Evolutionary conservation across 2,329 filamentous ascomycete species (phyloP), one percentile per base, ranked within the genome.

Genomic region (Cordyceps farinosa): DNA sequence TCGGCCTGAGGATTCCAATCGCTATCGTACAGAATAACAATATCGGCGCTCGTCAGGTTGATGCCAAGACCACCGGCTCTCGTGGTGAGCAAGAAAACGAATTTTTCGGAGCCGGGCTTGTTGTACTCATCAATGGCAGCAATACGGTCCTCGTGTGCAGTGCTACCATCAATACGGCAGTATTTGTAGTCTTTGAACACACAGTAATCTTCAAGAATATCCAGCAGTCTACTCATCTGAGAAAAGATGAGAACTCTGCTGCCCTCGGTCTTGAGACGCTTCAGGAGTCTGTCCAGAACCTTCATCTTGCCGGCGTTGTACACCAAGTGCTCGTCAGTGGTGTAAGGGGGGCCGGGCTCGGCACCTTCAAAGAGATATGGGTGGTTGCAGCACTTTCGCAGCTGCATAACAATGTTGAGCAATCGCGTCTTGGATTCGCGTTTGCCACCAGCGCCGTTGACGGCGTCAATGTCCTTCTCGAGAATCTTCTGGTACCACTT

Each of bases 401-500:
- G 85, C 77, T 99, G 95, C 95, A 99, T 99, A 70, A 99, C 95
- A 72, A 99, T 99, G 78, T 99, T 99, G 67, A 99, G 83, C 29
- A 99, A 84, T 67, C 95, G 88, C 1, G 95, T 99, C 80, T 99
- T 99, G 38, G 94, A 98, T 78, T 99, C 95, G 65, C 93, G 90
- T 79, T 97, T 99, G 57, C 95, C 95, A 67, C 90, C 92, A 36
- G 94, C 95, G 65, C 95, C 95, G 69, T 99, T 99, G 71, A 99
- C 94, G 15, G 95, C 95, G 75, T 99, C 95, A 66, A 99, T 99
- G 72, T 99, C 95, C 78, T 98, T 99, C 73, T 99, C 95, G 3
- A 99, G 81, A 69, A 99, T 99, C 80, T 97, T 98, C 76, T 97
- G 90, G 74, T 99, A 99, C 94, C 95, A 99, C 73, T 95, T 96